Evolutionary conservation across 2,329 filamentous ascomycete species (phyloP).

Genomic region (Polytolypa hystricis): DNA sequence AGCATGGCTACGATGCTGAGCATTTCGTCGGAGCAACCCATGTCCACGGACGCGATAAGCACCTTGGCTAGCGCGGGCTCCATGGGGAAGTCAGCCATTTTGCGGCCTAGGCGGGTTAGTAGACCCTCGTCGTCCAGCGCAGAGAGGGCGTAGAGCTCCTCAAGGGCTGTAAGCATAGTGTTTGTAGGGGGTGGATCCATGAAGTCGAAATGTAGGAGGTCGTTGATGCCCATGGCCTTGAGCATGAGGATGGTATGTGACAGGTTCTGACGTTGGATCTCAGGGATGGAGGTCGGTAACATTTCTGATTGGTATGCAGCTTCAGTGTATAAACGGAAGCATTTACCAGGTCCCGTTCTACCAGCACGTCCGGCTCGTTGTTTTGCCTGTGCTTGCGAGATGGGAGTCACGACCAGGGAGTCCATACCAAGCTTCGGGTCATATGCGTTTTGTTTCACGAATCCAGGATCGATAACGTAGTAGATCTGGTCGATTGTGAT

Average conservation of each 20-base stretch:
- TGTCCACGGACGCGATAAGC: conserved; percentile 75
- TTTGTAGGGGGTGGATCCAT: conserved; percentile 98
- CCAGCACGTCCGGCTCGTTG: conserved; percentile 88
- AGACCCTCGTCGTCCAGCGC: conserved; percentile 93
- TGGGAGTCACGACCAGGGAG: conserved; percentile 85
- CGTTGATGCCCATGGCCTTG: conserved; percentile 98
- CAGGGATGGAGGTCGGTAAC: conserved; percentile 88
- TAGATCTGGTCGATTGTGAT: conserved; percentile 98
- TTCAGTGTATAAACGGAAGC: conserved; percentile 91
- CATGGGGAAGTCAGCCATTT: conserved; percentile 99
- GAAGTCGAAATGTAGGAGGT: conserved; percentile 93
- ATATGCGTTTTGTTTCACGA: conserved; percentile 95
- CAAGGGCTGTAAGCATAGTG: conserved; percentile 90
- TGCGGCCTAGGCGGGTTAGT: conserved; percentile 77
- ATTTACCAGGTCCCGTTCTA: conserved; percentile 89
- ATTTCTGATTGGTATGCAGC: conserved; percentile 93
- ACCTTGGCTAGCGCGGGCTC: conserved; percentile 85
- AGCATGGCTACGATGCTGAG: conserved; percentile 93
- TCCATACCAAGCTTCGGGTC: conserved; percentile 98
- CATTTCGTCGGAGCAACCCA: conserved; percentile 86
- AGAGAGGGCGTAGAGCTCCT: conserved; percentile 85
- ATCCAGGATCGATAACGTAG: conserved; percentile 93
- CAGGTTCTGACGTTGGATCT: conserved; percentile 91
- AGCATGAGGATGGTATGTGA: conserved; percentile 92
- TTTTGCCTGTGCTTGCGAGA: conserved; percentile 92